A percentile compares a stretch with the other conserved stretches of the same genome.
phyloP scores from a whole-genome alignment of 352 stramenopile species.

The Phytopythium cucurbitacearum region DNA sequence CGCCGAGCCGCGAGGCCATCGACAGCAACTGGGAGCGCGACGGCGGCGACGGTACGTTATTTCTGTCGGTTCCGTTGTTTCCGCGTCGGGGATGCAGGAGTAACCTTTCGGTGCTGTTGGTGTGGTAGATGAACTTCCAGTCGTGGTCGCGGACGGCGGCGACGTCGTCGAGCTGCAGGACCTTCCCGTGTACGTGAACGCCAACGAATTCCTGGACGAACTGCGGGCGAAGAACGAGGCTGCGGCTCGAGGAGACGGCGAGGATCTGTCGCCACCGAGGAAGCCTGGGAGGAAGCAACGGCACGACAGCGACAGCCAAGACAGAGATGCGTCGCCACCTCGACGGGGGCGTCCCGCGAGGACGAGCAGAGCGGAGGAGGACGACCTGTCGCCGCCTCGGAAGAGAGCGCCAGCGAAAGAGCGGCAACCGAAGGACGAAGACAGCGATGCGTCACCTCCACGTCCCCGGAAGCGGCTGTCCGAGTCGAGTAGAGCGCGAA shows the following conservation, averaged over 20 bases:
- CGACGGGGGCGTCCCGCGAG: conserved; percentile 8
- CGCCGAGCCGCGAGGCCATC: conserved; percentile 37
- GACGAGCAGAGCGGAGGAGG: conserved; percentile 1
- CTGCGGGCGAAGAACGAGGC: conserved; percentile 23
- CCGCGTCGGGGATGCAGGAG: neutral
- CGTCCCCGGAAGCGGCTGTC: neutral
- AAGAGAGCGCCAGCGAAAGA: conserved; percentile 4
- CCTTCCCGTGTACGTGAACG: conserved; percentile 69
- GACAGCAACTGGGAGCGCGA: conserved; percentile 67
- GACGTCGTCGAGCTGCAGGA: conserved; percentile 56
- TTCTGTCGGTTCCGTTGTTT: neutral
- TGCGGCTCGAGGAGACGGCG: conserved; percentile 11
- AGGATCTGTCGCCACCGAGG: conserved; percentile 46
- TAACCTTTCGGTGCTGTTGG: neutral
- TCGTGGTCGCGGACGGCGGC: conserved; percentile 41
- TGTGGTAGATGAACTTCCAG: conserved; percentile 28
- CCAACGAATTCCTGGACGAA: conserved; percentile 56
- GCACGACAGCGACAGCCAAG: conserved; percentile 16
- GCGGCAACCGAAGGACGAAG: neutral
- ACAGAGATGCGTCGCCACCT: conserved; percentile 21
- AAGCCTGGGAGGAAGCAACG: conserved; percentile 14
- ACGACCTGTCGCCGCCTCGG: conserved; percentile 26
- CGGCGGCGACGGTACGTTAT: conserved; percentile 26
- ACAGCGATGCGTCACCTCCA: conserved; percentile 29
- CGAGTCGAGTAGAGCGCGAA: conserved; percentile 1